A percentile compares a stretch with the other conserved stretches of the same genome.
These are phyloP conservation scores for Eucalyptus leucophloia DNA, from an alignment of 345 rosid genomes.

Conservation along the genomic window DNA sequence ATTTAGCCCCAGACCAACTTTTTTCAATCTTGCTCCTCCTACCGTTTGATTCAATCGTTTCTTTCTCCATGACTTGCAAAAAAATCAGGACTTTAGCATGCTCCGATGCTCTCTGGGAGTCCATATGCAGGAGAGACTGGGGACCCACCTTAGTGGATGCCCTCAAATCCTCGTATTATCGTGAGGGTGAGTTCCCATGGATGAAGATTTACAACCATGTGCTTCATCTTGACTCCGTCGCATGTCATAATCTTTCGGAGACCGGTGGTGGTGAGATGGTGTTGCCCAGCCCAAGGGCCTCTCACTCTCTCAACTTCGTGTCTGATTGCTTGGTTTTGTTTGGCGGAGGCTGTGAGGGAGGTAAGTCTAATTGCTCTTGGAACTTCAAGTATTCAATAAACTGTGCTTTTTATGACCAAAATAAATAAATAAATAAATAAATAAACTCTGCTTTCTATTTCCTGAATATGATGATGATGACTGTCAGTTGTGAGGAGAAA, in stretches of 20 bases:
- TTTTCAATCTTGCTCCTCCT: constrained; percentile 50
- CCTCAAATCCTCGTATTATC: constrained; percentile 25
- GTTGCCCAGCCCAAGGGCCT: constrained; percentile 72
- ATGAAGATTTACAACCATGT: constrained; percentile 50
- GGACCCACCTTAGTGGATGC: constrained; percentile 43
- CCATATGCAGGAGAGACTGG: constrained; percentile 68
- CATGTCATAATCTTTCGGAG: constrained; percentile 41
- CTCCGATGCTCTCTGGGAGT: constrained; percentile 72
- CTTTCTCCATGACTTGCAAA: constrained; percentile 66
- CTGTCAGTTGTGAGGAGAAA: background rate
- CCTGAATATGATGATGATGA: background rate
- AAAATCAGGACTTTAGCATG: constrained; percentile 35
- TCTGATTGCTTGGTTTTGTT: constrained; percentile 76
- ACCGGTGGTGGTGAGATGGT: constrained; percentile 9
- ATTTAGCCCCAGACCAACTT: background rate
- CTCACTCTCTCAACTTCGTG: constrained; percentile 89
- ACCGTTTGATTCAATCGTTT: constrained; percentile 62
- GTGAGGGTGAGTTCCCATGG: constrained; percentile 36
- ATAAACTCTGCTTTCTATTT: background rate
- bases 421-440: background rate
- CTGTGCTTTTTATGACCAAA: background rate
- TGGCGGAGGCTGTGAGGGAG: constrained; percentile 98
- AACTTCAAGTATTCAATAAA: background rate
- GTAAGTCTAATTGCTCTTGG: constrained; percentile 13
- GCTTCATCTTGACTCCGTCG: constrained; percentile 42